Base-by-base conservation (phyloP, 257 asterid species). In the Fraxinus anomala region DNA sequence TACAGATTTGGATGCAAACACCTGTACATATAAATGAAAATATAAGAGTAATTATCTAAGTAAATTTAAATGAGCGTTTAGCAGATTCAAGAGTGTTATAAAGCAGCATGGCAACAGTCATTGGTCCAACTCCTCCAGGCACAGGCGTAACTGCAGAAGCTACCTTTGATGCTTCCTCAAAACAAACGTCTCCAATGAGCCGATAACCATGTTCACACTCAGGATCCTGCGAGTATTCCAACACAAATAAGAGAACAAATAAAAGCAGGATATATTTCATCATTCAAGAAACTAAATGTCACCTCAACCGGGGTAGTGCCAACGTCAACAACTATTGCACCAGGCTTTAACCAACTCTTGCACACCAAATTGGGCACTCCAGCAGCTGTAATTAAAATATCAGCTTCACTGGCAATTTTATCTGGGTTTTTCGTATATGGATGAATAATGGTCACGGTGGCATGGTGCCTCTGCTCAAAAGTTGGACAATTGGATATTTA, bases 41-140 rank as follows among this genome's bases (percentile, higher is more conserved):
- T 61, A 61, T 19, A 61, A 61, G 33, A 61, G 3, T 6, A 9
- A 51, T 51, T 63, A 26, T 26, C 69, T 63, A 82, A 67, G 81
- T 75, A 33, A 86, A 71, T 34, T 72, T 73, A 72, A 85, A 80
- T 11, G 89, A 82, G 19, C 91, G 96, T 72, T 86, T 92, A 7
- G 97, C 96, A 1, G 98, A 87, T 65, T 87, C 89, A 61, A 92
- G 91, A 40, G 97, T 92, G 89, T 91, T 94, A 61, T 74, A 80
- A 66, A 91, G 96, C 80, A 94, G 89, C 97, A 94, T 94, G 44
- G 98, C 95, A 72, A 92, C 97, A 33, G 98, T 94, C 94, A 92
- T 87, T 26, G 97, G 97, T 61, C 97, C 98, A 56, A 92, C 98
- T 73, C 97, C 96, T 85, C 97, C 98, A 10, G 98, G 97, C 76